These are phyloP conservation scores for Gracilaria vermiculophylla DNA, from an alignment of 23 red algal genomes.

Conservation along the genomic window DNA sequence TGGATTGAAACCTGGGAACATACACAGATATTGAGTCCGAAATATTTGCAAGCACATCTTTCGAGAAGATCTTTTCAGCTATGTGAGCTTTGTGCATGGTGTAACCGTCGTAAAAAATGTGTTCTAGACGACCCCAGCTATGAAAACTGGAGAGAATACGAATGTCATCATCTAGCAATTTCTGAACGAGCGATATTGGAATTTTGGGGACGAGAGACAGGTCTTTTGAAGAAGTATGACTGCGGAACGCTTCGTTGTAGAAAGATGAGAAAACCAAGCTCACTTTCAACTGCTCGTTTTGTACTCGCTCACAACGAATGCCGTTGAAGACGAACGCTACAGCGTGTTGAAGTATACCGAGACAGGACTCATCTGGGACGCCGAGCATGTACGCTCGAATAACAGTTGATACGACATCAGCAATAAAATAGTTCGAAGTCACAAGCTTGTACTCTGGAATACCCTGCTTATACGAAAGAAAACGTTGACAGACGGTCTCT, in stretches of 20 bases:
- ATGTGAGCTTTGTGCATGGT: background rate
- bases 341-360: slow-evolving; percentile 14
- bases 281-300: slow-evolving; percentile 31
- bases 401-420: slow-evolving; percentile 1
- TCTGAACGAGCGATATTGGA: background rate
- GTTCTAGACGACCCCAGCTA: slow-evolving; percentile 35
- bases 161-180: slow-evolving; percentile 7
- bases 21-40: background rate
- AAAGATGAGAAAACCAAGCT: background rate
- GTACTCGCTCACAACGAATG: slow-evolving; percentile 23
- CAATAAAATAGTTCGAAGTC: slow-evolving; percentile 27
- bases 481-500: background rate
- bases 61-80: slow-evolving; percentile 4
- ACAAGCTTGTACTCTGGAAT: slow-evolving; percentile 12
- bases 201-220: slow-evolving; percentile 18
- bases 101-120: slow-evolving; percentile 7
- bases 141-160: slow-evolving; percentile 8
- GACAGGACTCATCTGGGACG: background rate
- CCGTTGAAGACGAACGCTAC: slow-evolving; percentile 29
- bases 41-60: background rate
- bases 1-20: background rate
- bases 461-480: background rate
- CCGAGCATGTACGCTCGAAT: background rate
- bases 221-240: background rate
- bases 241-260: slow-evolving; percentile 14